Evolutionary conservation across 768 basidiomycete species (phyloP).

Genomic region (Clitopilus hobsonii): DNA sequence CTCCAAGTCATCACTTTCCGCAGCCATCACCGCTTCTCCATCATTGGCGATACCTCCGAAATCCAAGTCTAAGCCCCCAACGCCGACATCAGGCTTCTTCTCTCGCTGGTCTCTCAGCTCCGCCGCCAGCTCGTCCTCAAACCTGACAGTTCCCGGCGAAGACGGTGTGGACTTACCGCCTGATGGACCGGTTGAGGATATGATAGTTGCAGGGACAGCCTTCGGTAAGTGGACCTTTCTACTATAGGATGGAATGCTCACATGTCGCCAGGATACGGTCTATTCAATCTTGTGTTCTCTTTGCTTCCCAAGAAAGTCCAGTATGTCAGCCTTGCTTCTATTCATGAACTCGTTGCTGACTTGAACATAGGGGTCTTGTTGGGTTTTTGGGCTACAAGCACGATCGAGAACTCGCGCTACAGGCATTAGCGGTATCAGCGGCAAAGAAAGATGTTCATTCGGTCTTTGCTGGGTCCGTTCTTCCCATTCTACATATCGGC

Average conservation of each 20-base stretch:
- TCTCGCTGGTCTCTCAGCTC: not conserved
- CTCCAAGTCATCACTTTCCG: slow-evolving; percentile 15
- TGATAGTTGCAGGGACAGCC: slow-evolving; percentile 71
- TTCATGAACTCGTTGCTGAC: not conserved
- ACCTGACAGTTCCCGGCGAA: slow-evolving; percentile 13
- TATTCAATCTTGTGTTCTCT: slow-evolving; percentile 81
- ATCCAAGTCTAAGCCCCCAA: slow-evolving; percentile 11
- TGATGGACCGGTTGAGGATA: slow-evolving; percentile 63
- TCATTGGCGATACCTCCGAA: not conserved
- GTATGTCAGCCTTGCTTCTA: slow-evolving; percentile 28
- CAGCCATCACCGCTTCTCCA: slow-evolving; percentile 11
- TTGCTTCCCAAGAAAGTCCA: slow-evolving; percentile 67
- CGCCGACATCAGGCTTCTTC: slow-evolving; percentile 2
- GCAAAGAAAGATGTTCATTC: slow-evolving; percentile 66
- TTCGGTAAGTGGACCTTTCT: slow-evolving; percentile 48
- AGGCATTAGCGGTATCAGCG: slow-evolving; percentile 65
- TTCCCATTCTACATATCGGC: not conserved
- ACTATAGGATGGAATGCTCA: slow-evolving; percentile 5
- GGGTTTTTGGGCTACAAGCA: slow-evolving; percentile 76
- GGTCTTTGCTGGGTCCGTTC: slow-evolving; percentile 67
- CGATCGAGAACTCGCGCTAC: slow-evolving; percentile 63
- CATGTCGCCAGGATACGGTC: slow-evolving; percentile 39
- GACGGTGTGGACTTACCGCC: slow-evolving; percentile 12
- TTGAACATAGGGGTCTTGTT: slow-evolving; percentile 49
- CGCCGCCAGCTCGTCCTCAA: not conserved